Base-by-base conservation (phyloP, 164 flowering plant genomes). In the Aristolochia californica region DNA sequence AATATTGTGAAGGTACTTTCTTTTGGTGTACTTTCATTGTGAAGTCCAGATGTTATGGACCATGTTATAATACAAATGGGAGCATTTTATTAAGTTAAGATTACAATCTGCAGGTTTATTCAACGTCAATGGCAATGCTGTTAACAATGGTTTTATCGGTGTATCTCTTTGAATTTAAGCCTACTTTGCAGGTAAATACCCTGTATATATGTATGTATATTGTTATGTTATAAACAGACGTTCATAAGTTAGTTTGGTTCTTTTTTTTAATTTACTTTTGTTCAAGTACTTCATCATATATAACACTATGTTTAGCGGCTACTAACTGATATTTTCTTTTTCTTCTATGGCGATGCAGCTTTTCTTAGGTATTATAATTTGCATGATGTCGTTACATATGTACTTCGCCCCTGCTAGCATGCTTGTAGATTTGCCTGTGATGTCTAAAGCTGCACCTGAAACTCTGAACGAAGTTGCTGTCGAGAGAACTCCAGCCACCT, bases 41-140 rank as follows among this genome's bases (percentile, higher is more conserved):
- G 21, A 49, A 49, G 23, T n/a, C n/a, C n/a, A n/a, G n/a, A n/a
- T n/a, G n/a, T n/a, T n/a, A n/a, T n/a, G n/a, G n/a, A n/a, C n/a
- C n/a, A 7, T 2, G 22, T 21, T 21, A 16, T 48, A 16, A 8
- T 15, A 17, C 18, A 8, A n/a, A 1, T 17, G 2, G 11, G 43
- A n/a, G 20, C 25, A 25, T 55, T 18, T 20, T n/a, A 40, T 43
- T 43, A 12, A 23, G 12, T 11, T 11, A 17, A 18, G 8, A 21
- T 13, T 59, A 7, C 44, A 50, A 25, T 44, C 28, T 71, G 48
- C 73, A 89, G 96, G 97, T 93, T 24, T 89, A 85, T 66, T 85
- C 98, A 30, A 93, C 97, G 20, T 93, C 98, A 48, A 89, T 93
- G 98, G 98, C 98, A 8, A 93, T 93, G 98, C 77, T 93, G 22